phyloP scores from a whole-genome alignment of 495 filamentous ascomycete species.

The Cercophora scortea region DNA sequence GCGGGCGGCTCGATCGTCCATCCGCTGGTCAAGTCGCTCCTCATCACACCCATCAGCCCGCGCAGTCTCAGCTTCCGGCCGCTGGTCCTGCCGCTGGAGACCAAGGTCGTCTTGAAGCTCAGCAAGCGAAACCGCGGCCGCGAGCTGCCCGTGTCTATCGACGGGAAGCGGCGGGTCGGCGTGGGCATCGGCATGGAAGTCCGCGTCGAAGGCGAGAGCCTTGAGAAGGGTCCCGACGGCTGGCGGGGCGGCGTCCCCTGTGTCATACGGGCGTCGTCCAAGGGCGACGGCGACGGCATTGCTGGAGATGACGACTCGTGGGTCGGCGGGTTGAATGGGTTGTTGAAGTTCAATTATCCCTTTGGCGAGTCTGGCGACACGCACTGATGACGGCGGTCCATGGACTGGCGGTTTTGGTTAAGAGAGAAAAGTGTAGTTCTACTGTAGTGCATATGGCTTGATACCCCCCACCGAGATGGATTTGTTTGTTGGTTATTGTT shows the following conservation, averaged over 20 bases:
- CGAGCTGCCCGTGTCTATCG: slow-evolving; percentile 81
- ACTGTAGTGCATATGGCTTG: not conserved
- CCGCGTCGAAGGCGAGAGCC: slow-evolving; percentile 74
- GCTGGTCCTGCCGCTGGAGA: slow-evolving; percentile 78
- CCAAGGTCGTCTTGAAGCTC: slow-evolving; percentile 74
- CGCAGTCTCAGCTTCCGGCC: slow-evolving; percentile 88
- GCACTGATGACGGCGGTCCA: not conserved
- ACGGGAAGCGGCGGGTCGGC: slow-evolving; percentile 67
- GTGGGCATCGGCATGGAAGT: slow-evolving; percentile 79
- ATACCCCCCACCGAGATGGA: not conserved
- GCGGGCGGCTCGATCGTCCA: slow-evolving; percentile 93
- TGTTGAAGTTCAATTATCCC: slow-evolving; percentile 96
- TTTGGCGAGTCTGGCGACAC: slow-evolving; percentile 58
- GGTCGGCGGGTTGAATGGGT: slow-evolving; percentile 90
- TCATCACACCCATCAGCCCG: slow-evolving; percentile 91
- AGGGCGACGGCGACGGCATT: slow-evolving; percentile 33
- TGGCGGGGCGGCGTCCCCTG: slow-evolving; percentile 65
- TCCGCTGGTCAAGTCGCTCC: slow-evolving; percentile 75
- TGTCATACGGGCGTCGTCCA: slow-evolving; percentile 47
- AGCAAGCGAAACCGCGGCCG: slow-evolving; percentile 76
- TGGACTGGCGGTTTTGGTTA: not conserved
- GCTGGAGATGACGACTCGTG: slow-evolving; percentile 77
- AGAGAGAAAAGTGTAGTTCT: too few relatives aligned
- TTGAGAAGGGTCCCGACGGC: slow-evolving; percentile 44
- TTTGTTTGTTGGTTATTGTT: too few relatives aligned